These are phyloP conservation scores for Chloromonas sp. DNA, from an alignment of 163 green algal genomes.

Conservation along the genomic window DNA sequence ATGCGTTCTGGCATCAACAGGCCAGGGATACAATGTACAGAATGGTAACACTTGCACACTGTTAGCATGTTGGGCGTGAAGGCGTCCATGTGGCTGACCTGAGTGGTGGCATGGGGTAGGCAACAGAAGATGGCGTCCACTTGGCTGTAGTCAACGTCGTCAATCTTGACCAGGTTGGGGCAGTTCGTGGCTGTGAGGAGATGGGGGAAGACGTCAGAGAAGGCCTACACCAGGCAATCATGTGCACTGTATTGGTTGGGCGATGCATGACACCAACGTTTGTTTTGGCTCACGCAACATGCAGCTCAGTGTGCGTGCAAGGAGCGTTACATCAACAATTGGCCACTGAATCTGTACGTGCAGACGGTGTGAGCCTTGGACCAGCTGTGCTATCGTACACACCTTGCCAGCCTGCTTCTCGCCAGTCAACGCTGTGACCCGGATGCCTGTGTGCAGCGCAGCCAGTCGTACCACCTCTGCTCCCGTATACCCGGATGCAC, in stretches of 20 bases:
- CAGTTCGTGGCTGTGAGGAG: conserved; percentile 62
- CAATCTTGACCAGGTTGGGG: conserved; percentile 84
- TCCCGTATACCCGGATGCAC: conserved; percentile 91
- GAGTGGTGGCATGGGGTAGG: conserved; percentile 92
- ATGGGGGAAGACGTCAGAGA: conserved; percentile 91
- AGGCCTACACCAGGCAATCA: conserved; percentile 38
- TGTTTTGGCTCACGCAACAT: no score
- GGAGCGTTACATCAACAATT: no score
- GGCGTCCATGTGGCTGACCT: conserved; percentile 22
- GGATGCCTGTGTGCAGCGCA: conserved; percentile 76
- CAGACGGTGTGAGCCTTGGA: no score
- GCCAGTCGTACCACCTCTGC: conserved; percentile 84
- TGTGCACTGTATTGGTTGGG: no score
- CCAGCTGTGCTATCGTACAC: background rate
- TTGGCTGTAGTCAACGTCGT: conserved; percentile 81
- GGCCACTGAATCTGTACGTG: no score
- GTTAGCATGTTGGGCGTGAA: no score
- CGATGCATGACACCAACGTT: no score
- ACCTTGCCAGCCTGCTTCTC: conserved; percentile 83
- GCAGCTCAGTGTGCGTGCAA: no score
- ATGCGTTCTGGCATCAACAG: background rate
- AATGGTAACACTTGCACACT: background rate
- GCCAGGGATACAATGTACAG: background rate
- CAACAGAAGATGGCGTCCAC: conserved; percentile 96
- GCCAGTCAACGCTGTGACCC: conserved; percentile 79